Conservation (phyloP, 495 filamentous ascomycete genomes). For the Trichocladium antarcticum region DNA sequence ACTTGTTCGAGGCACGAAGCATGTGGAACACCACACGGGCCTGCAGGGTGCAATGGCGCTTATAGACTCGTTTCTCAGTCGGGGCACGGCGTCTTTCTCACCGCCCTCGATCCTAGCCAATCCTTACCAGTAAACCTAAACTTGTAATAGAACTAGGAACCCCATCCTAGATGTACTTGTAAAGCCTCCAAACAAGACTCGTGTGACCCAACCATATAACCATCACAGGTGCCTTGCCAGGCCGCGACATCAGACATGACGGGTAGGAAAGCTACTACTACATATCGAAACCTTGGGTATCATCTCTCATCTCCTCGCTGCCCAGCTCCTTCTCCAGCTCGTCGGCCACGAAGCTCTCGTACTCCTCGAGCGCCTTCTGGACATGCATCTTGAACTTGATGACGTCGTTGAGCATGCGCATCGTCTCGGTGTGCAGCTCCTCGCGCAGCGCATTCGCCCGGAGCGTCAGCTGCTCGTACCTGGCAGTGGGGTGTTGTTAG, state of each 20-base stretch:
- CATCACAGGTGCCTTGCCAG: too few relatives aligned
- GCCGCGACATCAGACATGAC: not conserved
- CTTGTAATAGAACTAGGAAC: too few relatives aligned
- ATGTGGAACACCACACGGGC: too few relatives aligned
- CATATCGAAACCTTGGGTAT: conserved; percentile 21
- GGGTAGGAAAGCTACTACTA: not conserved
- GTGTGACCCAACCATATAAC: too few relatives aligned
- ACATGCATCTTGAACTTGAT: conserved; percentile 98
- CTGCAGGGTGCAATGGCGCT: too few relatives aligned
- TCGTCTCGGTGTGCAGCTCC: conserved; percentile 89
- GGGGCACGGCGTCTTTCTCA: too few relatives aligned
- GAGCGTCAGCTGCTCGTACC: conserved; percentile 82
- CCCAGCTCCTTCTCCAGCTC: conserved; percentile 77
- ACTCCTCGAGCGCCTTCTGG: conserved; percentile 81
- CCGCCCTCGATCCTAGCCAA: too few relatives aligned
- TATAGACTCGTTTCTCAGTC: too few relatives aligned
- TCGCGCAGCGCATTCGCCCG: conserved; percentile 76
- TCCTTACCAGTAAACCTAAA: too few relatives aligned
- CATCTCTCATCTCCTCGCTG: conserved; percentile 34
- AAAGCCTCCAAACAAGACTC: too few relatives aligned
- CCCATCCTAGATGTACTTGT: too few relatives aligned
- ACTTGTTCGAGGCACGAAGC: too few relatives aligned
- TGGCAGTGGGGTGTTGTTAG: conserved; percentile 28
- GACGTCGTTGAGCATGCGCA: conserved; percentile 90
- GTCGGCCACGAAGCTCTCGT: conserved; percentile 81